A percentile compares a stretch with the other conserved stretches of the same genome.
These are phyloP conservation scores for Immersiporthe knoxdaviesiana DNA, from an alignment of 2,329 filamentous ascomycete species.

Conservation along the genomic window DNA sequence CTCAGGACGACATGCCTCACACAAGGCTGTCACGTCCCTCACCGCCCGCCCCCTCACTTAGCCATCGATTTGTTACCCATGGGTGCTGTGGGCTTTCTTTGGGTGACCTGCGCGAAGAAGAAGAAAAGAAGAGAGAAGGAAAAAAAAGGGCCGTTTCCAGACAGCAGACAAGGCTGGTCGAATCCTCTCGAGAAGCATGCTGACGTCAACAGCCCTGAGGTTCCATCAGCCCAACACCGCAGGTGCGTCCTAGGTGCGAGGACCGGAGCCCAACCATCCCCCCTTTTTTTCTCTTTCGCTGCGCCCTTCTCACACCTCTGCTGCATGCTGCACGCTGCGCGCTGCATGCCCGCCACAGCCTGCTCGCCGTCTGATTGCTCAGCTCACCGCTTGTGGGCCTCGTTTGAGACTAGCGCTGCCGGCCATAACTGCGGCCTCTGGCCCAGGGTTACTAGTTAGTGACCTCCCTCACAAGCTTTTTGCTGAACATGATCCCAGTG, in stretches of 20 bases:
- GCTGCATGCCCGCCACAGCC: constrained; percentile 17
- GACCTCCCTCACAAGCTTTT: background rate
- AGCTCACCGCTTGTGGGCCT: constrained; percentile 22
- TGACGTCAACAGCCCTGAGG: background rate
- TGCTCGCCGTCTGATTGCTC: constrained; percentile 23
- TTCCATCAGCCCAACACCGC: background rate
- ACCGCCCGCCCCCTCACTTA: background rate
- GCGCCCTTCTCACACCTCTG: constrained; percentile 7
- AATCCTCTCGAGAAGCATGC: background rate
- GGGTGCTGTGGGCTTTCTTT: background rate
- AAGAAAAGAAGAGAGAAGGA: no score
- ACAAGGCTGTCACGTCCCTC: background rate
- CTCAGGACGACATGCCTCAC: background rate
- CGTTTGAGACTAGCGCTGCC: constrained; percentile 24
- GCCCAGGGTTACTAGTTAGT: background rate
- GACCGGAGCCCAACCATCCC: constrained; percentile 8
- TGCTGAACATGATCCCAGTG: background rate
- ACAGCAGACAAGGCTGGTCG: background rate
- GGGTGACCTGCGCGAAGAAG: no score
- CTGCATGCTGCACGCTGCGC: constrained; percentile 18
- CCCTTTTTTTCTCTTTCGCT: no score
- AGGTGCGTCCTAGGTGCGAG: constrained; percentile 13
- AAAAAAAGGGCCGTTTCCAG: background rate
- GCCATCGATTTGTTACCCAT: background rate
- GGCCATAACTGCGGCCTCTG: constrained; percentile 22